Conservation (phyloP, 1,139 yeast genomes). For the Hyphopichia fennica region DNA sequence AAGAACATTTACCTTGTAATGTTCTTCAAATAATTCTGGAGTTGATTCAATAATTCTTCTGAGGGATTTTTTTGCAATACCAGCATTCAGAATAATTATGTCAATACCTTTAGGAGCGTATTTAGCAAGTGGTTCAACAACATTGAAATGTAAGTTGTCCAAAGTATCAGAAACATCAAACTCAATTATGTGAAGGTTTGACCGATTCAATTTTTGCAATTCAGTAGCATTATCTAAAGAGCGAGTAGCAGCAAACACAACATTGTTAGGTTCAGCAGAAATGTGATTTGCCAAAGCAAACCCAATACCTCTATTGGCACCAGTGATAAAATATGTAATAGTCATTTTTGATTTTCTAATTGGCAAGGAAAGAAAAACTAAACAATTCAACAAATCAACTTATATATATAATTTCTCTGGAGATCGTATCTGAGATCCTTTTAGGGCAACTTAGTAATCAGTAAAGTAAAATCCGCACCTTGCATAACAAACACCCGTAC, state of each 20-base stretch:
- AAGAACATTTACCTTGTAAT: constrained; percentile 7
- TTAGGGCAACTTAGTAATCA: too few species aligned
- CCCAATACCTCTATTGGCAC: constrained; percentile 17
- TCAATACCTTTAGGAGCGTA: constrained; percentile 7
- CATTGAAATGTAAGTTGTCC: background rate
- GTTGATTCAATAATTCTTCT: background rate
- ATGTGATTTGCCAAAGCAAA: constrained; percentile 7
- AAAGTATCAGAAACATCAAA: constrained; percentile 9
- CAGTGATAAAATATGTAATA: constrained; percentile 12
- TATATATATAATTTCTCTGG: too few species aligned
- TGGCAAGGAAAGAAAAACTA: too few species aligned
- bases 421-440: too few species aligned
- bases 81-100: constrained; percentile 10
- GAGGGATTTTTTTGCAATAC: background rate
- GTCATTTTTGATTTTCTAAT: too few species aligned
- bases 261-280: constrained; percentile 3
- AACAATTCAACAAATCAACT: too few species aligned
- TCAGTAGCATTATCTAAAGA: constrained; percentile 9
- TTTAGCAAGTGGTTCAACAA: constrained; percentile 4
- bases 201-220: background rate
- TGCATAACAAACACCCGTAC: too few species aligned
- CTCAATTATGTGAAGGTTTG: too few species aligned
- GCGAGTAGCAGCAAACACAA: constrained; percentile 11
- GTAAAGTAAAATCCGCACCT: too few species aligned
- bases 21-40: background rate